A percentile compares a stretch with the other conserved stretches of the same genome.
These are phyloP conservation scores for Bidens hawaiensis DNA, from an alignment of 140 eudicot genomes.

Conservation along the genomic window DNA sequence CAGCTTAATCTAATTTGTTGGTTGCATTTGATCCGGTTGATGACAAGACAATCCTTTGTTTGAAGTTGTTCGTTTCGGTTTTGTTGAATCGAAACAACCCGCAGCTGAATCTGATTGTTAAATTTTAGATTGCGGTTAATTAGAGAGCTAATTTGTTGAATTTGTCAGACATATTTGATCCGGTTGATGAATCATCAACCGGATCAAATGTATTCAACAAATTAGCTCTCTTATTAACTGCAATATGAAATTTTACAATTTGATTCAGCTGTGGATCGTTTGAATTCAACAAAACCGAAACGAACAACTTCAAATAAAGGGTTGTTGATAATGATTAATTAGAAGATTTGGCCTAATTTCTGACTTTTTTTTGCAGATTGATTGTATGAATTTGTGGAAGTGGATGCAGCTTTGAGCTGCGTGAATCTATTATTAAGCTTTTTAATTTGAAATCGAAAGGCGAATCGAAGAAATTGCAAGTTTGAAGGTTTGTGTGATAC, in stretches of 20 bases:
- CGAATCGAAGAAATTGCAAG: slow-evolving; percentile 19
- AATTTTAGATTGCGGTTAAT: slow-evolving; percentile 15
- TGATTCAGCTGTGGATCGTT: neutral
- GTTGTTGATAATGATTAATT: neutral
- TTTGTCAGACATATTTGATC: too few relatives aligned
- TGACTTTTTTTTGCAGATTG: slow-evolving; percentile 24
- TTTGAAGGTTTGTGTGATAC: slow-evolving; percentile 13
- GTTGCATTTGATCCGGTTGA: too few relatives aligned
- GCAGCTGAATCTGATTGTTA: slow-evolving; percentile 18
- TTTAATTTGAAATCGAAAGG: slow-evolving; percentile 16
- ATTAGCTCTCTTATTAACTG: slow-evolving; percentile 14
- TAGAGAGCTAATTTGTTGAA: slow-evolving; percentile 9
- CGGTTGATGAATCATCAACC: slow-evolving; percentile 13
- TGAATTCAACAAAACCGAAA: too few relatives aligned
- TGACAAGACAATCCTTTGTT: too few relatives aligned
- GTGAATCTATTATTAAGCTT: slow-evolving; percentile 8
- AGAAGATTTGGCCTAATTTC: neutral
- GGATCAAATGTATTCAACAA: slow-evolving; percentile 1
- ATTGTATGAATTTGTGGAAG: slow-evolving; percentile 18
- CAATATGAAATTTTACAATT: slow-evolving; percentile 16
- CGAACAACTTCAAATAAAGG: neutral
- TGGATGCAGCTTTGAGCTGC: slow-evolving; percentile 24
- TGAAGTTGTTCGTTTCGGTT: slow-evolving; percentile 2
- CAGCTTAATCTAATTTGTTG: too few relatives aligned
- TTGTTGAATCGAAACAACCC: neutral